Evolutionary conservation across 1,284 basidiomycete species (phyloP).

Genomic region (Vanrija sp.): DNA sequence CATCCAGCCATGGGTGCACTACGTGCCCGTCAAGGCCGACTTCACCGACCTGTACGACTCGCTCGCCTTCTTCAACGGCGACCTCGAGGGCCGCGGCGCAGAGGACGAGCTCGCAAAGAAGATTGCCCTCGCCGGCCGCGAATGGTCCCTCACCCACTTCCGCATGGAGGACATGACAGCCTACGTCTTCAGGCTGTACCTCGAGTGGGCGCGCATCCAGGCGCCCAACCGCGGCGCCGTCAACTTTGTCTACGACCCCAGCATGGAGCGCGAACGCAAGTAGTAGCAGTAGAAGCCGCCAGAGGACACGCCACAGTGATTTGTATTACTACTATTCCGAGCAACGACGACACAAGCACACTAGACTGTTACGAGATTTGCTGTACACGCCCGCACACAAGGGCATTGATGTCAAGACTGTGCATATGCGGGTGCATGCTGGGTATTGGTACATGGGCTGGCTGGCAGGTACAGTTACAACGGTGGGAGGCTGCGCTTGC

Average conservation of each 20-base stretch:
- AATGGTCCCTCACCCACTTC: conserved; percentile 47
- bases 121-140: conserved; percentile 44
- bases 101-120: conserved; percentile 45
- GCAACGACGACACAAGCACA: too few species aligned
- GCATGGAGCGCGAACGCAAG: conserved; percentile 20
- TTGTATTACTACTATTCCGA: too few species aligned
- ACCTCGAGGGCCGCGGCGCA: conserved; percentile 24
- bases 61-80: conserved; percentile 41
- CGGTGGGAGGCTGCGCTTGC: conserved; percentile 72
- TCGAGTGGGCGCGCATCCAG: conserved; percentile 43
- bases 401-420: neutral
- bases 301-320: neutral
- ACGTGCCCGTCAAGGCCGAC: conserved; percentile 50
- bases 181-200: conserved; percentile 43
- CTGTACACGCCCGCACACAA: too few species aligned
- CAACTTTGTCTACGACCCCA: conserved; percentile 32
- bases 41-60: conserved; percentile 49
- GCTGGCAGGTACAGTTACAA: conserved; percentile 50
- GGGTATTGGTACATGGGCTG: neutral
- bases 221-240: conserved; percentile 18
- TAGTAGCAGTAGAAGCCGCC: neutral
- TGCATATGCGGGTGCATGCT: neutral
- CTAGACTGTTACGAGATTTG: too few species aligned
- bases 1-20: conserved; percentile 51
- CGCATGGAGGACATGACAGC: conserved; percentile 44